Percentiles rank a stretch among this genome's conserved stretches.
phyloP scores from a whole-genome alignment of 2,329 filamentous ascomycete species.

The Microdochium trichocladiopsis region DNA sequence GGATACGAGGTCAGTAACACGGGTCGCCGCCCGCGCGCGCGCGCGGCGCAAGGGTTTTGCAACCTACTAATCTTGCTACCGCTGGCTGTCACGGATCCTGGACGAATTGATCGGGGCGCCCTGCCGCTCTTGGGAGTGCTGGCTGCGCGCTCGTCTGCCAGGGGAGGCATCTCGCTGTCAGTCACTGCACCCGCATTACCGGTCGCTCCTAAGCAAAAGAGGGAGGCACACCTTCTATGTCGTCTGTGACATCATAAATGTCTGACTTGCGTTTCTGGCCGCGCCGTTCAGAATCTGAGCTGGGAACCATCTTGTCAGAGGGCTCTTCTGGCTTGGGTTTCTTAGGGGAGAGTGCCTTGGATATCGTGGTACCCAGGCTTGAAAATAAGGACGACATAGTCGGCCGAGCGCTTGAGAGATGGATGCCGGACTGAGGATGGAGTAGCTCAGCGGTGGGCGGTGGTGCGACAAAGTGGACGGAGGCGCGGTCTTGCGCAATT shows the following conservation, averaged over 20 bases:
- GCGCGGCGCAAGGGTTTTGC: neutral
- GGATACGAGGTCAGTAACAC: neutral
- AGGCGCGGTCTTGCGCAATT: no score
- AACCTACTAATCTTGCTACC: neutral
- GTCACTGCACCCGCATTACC: neutral
- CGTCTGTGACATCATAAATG: constrained; percentile 16
- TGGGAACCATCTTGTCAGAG: neutral
- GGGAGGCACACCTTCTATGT: constrained; percentile 10
- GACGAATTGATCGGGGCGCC: neutral
- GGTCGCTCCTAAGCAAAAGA: neutral
- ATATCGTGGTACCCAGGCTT: neutral
- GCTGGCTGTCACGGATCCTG: neutral
- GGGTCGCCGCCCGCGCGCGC: neutral
- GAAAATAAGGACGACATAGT: neutral
- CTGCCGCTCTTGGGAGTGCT: neutral
- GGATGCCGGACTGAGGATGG: neutral
- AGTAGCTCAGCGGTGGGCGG: neutral
- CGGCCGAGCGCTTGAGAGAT: neutral
- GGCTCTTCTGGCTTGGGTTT: neutral
- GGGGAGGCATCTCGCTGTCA: neutral
- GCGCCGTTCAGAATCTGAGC: neutral
- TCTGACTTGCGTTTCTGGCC: constrained; percentile 17
- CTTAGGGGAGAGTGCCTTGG: neutral
- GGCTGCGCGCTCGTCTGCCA: neutral
- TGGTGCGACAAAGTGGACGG: no score